A percentile compares a stretch with the other conserved stretches of the same genome.
Evolutionary conservation across 2,329 filamentous ascomycete species (phyloP).

Genomic region (Ophiocordyceps camponoti-leonardi): DNA sequence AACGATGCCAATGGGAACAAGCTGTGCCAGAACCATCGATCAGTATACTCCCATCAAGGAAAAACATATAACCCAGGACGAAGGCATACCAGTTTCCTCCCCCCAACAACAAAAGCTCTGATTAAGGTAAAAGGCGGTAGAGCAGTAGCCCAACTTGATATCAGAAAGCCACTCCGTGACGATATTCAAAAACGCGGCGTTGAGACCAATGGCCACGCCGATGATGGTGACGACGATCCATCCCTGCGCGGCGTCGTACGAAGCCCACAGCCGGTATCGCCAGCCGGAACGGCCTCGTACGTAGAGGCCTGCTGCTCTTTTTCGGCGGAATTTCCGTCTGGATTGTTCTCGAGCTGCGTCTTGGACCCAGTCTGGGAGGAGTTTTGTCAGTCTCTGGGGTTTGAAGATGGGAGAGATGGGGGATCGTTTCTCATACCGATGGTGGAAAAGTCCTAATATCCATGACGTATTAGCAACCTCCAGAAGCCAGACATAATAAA

Average conservation of each 20-base stretch:
- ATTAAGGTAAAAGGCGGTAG: constrained; percentile 90
- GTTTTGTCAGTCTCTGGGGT: not conserved
- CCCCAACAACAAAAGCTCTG: constrained; percentile 98
- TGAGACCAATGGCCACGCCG: constrained; percentile 79
- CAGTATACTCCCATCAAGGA: too few relatives aligned
- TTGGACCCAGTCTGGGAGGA: constrained; percentile 71
- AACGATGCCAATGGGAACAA: constrained; percentile 76
- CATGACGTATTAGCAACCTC: constrained; percentile 11
- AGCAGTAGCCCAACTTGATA: constrained; percentile 91
- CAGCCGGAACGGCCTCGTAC: constrained; percentile 55
- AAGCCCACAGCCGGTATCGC: constrained; percentile 65
- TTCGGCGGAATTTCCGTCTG: constrained; percentile 58
- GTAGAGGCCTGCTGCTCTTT: constrained; percentile 55
- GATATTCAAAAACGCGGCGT: constrained; percentile 86
- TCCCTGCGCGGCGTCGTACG: constrained; percentile 89
- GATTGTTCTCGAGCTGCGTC: constrained; percentile 85
- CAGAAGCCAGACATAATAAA: not conserved
- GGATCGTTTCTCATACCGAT: constrained; percentile 38
- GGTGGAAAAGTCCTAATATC: constrained; percentile 96
- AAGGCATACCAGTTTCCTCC: constrained; percentile 53
- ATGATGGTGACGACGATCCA: constrained; percentile 97
- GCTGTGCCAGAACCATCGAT: constrained; percentile 26
- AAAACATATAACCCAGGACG: too few relatives aligned
- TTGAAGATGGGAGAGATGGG: not conserved
- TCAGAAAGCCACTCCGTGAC: constrained; percentile 94